phyloP scores from a whole-genome alignment of 2,329 filamentous ascomycete genomes.

The Aspergillus felis region DNA sequence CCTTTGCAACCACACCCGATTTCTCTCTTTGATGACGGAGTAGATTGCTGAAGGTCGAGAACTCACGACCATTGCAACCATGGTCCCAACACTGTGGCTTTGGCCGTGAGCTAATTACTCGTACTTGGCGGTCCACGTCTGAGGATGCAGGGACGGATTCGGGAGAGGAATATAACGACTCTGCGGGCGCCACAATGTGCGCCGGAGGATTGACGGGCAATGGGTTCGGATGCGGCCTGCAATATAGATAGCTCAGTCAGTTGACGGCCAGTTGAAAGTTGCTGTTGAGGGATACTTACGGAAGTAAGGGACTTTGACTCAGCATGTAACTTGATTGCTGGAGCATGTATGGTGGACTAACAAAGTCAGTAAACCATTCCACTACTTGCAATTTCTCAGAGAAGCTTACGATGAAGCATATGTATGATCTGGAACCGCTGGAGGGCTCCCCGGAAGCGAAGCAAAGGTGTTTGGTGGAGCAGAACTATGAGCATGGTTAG shows the following conservation, averaged over 20 bases:
- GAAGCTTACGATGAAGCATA: slow-evolving; percentile 21
- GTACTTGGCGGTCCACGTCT: slow-evolving; percentile 51
- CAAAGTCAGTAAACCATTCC: slow-evolving; percentile 7
- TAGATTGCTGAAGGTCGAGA: slow-evolving; percentile 94
- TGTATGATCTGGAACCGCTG: slow-evolving; percentile 19
- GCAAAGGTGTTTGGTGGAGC: slow-evolving; percentile 20
- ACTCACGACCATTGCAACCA: slow-evolving; percentile 91
- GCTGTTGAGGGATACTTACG: slow-evolving; percentile 21
- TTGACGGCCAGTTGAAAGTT: neutral
- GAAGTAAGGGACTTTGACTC: slow-evolving; percentile 24
- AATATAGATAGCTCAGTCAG: neutral
- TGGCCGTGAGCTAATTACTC: slow-evolving; percentile 72
- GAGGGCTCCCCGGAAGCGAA: slow-evolving; percentile 15
- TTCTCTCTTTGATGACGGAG: slow-evolving; percentile 91
- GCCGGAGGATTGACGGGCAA: slow-evolving; percentile 22
- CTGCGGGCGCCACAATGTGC: slow-evolving; percentile 19
- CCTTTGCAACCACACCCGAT: slow-evolving; percentile 84
- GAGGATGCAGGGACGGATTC: slow-evolving; percentile 24
- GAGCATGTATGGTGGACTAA: slow-evolving; percentile 31
- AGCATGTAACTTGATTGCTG: slow-evolving; percentile 34
- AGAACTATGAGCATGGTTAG: slow-evolving; percentile 10
- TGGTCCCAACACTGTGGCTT: slow-evolving; percentile 98
- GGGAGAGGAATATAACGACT: slow-evolving; percentile 26
- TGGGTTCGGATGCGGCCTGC: slow-evolving; percentile 23
- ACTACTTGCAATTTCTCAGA: neutral